Conservation (phyloP, 2,329 filamentous ascomycete genomes). For the Colletotrichum tamarilloi region DNA sequence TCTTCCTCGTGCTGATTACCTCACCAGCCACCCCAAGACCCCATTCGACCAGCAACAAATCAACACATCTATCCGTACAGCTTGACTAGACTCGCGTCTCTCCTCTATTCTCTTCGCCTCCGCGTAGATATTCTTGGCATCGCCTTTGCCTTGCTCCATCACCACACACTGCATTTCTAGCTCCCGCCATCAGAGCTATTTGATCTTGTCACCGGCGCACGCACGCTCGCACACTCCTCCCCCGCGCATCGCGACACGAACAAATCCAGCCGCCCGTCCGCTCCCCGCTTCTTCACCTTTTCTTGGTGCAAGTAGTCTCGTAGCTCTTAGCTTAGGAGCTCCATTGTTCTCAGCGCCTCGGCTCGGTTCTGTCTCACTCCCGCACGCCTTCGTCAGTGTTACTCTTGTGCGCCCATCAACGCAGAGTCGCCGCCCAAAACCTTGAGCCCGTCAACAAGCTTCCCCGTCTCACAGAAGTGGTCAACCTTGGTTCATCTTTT, state of each 20-base stretch:
- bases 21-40: not conserved
- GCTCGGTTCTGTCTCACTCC: not conserved
- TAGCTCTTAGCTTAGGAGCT: not conserved
- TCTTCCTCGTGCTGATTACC: conserved; percentile 1
- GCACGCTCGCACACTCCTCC: conserved; percentile 2
- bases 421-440: not conserved
- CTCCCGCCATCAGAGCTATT: not conserved
- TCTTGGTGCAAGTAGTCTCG: not conserved
- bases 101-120: not conserved
- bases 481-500: not conserved
- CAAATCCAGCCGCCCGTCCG: not conserved
- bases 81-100: not conserved
- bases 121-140: not conserved
- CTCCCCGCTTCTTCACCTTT: not conserved
- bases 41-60: conserved; percentile 1
- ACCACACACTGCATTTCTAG: not conserved
- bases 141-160: not conserved
- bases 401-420: not conserved
- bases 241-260: conserved; percentile 9
- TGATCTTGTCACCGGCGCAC: not conserved
- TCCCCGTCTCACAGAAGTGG: not conserved
- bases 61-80: not conserved
- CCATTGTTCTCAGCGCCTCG: not conserved
- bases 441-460: not conserved
- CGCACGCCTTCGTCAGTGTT: not conserved